Evolutionary conservation across 495 filamentous ascomycete genomes (phyloP).

Genomic region (Recurvomyces mirabilis): DNA sequence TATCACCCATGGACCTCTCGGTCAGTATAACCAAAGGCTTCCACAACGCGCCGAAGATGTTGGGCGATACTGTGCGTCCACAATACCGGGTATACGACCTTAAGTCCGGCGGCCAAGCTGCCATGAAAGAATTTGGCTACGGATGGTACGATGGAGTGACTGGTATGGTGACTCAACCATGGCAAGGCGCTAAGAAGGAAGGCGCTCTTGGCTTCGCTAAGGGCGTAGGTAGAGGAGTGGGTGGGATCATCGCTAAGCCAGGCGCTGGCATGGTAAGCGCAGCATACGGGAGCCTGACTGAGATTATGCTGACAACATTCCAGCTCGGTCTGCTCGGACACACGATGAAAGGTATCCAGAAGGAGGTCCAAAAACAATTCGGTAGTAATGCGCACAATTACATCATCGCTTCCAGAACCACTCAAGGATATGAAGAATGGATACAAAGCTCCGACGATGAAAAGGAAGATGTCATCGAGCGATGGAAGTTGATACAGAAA

Average conservation of each 20-base stretch:
- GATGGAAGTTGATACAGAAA: slow-evolving; percentile 46
- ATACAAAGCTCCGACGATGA: slow-evolving; percentile 38
- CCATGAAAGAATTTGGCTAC: slow-evolving; percentile 22
- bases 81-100: slow-evolving; percentile 60
- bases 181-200: slow-evolving; percentile 53
- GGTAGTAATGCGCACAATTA: slow-evolving; percentile 54
- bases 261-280: too few species aligned
- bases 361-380: slow-evolving; percentile 56
- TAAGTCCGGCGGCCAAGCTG: slow-evolving; percentile 49
- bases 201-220: slow-evolving; percentile 57
- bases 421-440: slow-evolving; percentile 58
- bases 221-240: slow-evolving; percentile 63
- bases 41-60: slow-evolving; percentile 70
- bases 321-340: slow-evolving; percentile 60
- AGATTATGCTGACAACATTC: slow-evolving; percentile 52
- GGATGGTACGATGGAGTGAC: slow-evolving; percentile 50
- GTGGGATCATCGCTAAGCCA: slow-evolving; percentile 60
- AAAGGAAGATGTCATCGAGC: slow-evolving; percentile 43
- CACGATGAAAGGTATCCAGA: slow-evolving; percentile 62
- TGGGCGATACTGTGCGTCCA: slow-evolving; percentile 58
- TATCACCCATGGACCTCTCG: slow-evolving; percentile 69
- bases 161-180: slow-evolving; percentile 59
- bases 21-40: slow-evolving; percentile 71
- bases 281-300: too few species aligned
- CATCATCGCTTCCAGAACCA: slow-evolving; percentile 57